These are phyloP conservation scores for Blastobotrys robertii DNA, from an alignment of 805 yeast species.

Conservation along the genomic window DNA sequence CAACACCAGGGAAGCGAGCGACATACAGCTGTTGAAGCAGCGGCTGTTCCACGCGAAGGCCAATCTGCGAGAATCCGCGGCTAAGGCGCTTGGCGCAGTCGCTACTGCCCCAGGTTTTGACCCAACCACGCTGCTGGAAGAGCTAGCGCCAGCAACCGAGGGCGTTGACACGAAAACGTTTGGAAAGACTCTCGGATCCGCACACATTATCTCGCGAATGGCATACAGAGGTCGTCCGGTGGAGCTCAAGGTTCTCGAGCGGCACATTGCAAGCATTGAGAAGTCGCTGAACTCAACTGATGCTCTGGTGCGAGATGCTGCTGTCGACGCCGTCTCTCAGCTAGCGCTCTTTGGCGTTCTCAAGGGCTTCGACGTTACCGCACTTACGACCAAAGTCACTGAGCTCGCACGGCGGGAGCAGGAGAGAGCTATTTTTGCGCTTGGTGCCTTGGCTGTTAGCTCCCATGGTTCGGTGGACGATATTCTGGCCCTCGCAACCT, in stretches of 20 bases:
- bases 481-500: slow-evolving; percentile 47
- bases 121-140: slow-evolving; percentile 3
- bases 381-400: slow-evolving; percentile 7
- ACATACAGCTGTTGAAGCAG: background rate
- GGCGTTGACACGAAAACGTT: slow-evolving; percentile 14
- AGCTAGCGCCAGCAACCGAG: slow-evolving; percentile 22
- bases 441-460: slow-evolving; percentile 45
- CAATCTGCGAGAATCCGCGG: slow-evolving; percentile 25
- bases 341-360: slow-evolving; percentile 33
- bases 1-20: background rate
- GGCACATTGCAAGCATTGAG: background rate
- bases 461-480: slow-evolving; percentile 31
- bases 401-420: slow-evolving; percentile 38
- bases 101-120: slow-evolving; percentile 30
- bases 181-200: background rate
- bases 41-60: slow-evolving; percentile 9
- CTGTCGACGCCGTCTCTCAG: slow-evolving; percentile 26
- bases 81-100: slow-evolving; percentile 35
- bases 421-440: slow-evolving; percentile 48
- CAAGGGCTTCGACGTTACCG: slow-evolving; percentile 12
- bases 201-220: background rate
- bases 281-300: background rate
- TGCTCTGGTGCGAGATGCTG: slow-evolving; percentile 11
- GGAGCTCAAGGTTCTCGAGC: background rate
- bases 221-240: background rate